Conservation (phyloP, 176 grass and related monocot genomes). For the Otatea glauca region DNA sequence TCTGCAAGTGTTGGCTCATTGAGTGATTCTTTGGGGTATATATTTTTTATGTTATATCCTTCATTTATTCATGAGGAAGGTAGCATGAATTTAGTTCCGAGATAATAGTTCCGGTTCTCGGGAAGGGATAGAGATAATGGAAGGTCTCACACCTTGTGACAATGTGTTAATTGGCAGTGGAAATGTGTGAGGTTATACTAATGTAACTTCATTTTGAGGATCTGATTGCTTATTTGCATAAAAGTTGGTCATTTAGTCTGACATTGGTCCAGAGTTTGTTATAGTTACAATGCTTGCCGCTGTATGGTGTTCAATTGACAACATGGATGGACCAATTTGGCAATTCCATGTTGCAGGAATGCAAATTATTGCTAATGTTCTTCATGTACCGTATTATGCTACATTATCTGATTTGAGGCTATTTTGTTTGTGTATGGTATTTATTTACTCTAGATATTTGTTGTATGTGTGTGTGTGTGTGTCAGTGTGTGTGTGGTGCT, state of each 20-base stretch:
- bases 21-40: not conserved
- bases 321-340: not conserved
- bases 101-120: not conserved
- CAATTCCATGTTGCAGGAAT: not conserved
- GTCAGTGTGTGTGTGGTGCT: not conserved
- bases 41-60: not conserved
- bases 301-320: not conserved
- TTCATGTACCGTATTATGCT: not conserved
- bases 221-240: not conserved
- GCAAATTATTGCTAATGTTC: not conserved
- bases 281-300: not conserved
- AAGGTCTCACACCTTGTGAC: no score
- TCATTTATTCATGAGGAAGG: not conserved
- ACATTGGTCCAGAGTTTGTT: not conserved
- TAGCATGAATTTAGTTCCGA: not conserved
- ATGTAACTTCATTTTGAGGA: not conserved
- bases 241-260: not conserved
- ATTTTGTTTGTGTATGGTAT: not conserved
- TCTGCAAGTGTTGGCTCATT: no score
- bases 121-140: no score
- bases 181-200: not conserved
- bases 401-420: not conserved
- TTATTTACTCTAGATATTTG: not conserved
- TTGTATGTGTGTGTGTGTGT: not conserved
- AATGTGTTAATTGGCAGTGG: not conserved